A percentile compares a stretch with the other conserved stretches of the same genome.
Conservation (phyloP, 2,329 filamentous ascomycete species). For the Volutella citrinella region DNA sequence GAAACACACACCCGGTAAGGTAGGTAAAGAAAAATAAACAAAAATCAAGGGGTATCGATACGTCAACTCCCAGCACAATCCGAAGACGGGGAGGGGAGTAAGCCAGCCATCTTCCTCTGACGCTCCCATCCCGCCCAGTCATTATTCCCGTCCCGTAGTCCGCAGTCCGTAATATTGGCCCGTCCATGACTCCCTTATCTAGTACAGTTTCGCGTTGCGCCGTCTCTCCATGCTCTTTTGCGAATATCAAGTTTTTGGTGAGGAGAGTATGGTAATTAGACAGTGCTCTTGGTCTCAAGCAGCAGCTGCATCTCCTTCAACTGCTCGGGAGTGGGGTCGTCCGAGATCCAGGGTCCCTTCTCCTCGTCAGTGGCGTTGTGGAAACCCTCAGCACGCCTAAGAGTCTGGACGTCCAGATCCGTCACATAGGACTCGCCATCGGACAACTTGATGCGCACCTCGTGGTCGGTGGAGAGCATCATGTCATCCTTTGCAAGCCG, state of each 20-base stretch:
- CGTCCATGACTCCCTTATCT: conserved; percentile 16
- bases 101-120: conserved; percentile 5
- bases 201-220: conserved; percentile 27
- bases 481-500: conserved; percentile 97
- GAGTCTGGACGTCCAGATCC: conserved; percentile 86
- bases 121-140: conserved; percentile 9
- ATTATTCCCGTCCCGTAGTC: conserved; percentile 2
- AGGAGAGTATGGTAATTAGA: conserved; percentile 13
- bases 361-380: conserved; percentile 78
- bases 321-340: conserved; percentile 64
- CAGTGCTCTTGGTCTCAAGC: conserved; percentile 27
- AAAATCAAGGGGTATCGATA: conserved; percentile 29
- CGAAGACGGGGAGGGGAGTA: conserved; percentile 10
- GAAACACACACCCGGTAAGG: conserved; percentile 14
- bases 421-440: conserved; percentile 81
- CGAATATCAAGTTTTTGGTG: conserved; percentile 11
- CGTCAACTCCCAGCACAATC: conserved; percentile 24
- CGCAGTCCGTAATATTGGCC: conserved; percentile 13
- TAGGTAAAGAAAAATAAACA: conserved; percentile 1
- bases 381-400: conserved; percentile 84
- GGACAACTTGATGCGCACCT: conserved; percentile 80
- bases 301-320: conserved; percentile 58
- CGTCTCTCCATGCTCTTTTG: conserved; percentile 27
- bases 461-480: conserved; percentile 94
- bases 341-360: conserved; percentile 78